Evolutionary conservation across 2,329 filamentous ascomycete genomes (phyloP).

Genomic region (Albophoma yamanashiensis): DNA sequence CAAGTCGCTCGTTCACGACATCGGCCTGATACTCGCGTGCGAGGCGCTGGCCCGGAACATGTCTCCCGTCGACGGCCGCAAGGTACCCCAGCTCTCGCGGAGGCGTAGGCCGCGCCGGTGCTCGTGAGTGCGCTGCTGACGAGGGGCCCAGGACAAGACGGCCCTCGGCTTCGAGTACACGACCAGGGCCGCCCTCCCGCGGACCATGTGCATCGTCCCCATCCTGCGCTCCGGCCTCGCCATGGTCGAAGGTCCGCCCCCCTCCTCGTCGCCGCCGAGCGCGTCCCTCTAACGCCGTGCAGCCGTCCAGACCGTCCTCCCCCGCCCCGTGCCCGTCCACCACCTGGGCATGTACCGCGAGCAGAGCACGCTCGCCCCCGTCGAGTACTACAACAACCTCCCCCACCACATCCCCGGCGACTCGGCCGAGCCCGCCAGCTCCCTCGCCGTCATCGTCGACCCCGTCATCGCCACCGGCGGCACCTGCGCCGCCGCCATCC

Average conservation of each 20-base stretch:
- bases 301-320: constrained; percentile 77
- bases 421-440: constrained; percentile 24
- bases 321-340: constrained; percentile 69
- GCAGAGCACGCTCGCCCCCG: constrained; percentile 72
- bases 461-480: constrained; percentile 91
- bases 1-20: constrained; percentile 75
- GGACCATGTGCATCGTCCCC: constrained; percentile 70
- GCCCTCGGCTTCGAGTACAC: constrained; percentile 70
- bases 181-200: constrained; percentile 50
- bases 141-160: constrained; percentile 52
- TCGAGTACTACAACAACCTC: constrained; percentile 97
- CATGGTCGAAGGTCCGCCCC: constrained; percentile 67
- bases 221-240: constrained; percentile 86
- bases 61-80: constrained; percentile 44
- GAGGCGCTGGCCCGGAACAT: constrained; percentile 66
- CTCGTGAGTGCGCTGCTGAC: neutral
- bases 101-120: neutral
- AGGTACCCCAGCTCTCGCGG: constrained; percentile 33
- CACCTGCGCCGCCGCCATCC: constrained; percentile 81
- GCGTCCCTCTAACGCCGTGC: neutral
- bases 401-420: constrained; percentile 53
- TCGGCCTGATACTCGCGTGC: constrained; percentile 68
- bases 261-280: neutral
- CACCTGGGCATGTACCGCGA: constrained; percentile 94
- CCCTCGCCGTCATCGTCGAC: constrained; percentile 75